Percentiles rank a stretch among this genome's conserved stretches.
Evolutionary conservation across 2,329 filamentous ascomycete species (phyloP).

Genomic region (Cytospora paraplurivora): DNA sequence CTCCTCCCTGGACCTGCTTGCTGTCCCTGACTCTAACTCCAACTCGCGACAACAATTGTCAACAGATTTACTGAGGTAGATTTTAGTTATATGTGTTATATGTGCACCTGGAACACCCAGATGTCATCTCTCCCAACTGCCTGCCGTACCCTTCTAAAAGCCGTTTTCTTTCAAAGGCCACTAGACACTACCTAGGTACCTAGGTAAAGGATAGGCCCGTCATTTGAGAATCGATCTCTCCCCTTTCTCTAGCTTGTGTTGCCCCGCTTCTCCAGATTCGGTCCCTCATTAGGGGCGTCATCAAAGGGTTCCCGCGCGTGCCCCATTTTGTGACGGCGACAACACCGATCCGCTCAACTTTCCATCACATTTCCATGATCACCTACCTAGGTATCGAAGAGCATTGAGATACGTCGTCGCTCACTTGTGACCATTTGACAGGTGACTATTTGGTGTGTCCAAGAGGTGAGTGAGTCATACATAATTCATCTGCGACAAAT

Average conservation of each 20-base stretch:
- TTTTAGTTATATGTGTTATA: not conserved
- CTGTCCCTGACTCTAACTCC: not conserved
- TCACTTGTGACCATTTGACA: not conserved
- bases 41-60: not conserved
- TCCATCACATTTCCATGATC: not conserved
- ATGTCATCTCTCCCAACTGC: no score
- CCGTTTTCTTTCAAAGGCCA: no score
- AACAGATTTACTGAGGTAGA: not conserved
- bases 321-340: slow-evolving; percentile 5
- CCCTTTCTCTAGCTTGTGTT: not conserved
- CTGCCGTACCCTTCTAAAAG: no score
- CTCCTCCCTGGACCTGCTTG: not conserved
- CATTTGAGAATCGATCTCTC: not conserved
- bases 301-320: not conserved
- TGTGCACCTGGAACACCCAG: no score
- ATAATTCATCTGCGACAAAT: slow-evolving; percentile 2
- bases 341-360: not conserved
- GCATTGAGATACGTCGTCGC: not conserved
- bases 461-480: slow-evolving; percentile 20
- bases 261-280: slow-evolving; percentile 1
- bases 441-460: no score
- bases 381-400: no score
- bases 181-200: no score
- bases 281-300: not conserved
- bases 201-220: not conserved